phyloP scores from a whole-genome alignment of 179 eudicot genomes.

The Gypsophila paniculata region DNA sequence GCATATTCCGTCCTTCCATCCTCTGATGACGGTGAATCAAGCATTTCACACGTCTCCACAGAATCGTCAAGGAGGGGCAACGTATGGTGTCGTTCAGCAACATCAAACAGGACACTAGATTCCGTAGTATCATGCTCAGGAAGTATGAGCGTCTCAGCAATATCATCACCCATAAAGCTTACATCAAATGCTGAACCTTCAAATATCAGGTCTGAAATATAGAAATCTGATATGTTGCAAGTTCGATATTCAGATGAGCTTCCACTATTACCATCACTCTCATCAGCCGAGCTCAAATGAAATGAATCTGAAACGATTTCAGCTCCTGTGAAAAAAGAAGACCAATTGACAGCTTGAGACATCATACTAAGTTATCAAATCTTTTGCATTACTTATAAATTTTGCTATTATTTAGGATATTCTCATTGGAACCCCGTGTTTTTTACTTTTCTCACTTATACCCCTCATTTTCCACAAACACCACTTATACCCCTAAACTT shows the following conservation, averaged over 20 bases:
- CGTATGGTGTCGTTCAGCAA: slow-evolving; percentile 49
- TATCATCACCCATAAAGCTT: slow-evolving; percentile 39
- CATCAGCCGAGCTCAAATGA: slow-evolving; percentile 38
- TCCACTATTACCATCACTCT: slow-evolving; percentile 63
- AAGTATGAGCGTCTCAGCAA: slow-evolving; percentile 34
- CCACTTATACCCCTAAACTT: too few relatives aligned
- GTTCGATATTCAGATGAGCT: slow-evolving; percentile 57
- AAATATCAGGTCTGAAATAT: slow-evolving; percentile 65
- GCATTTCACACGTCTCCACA: slow-evolving; percentile 37
- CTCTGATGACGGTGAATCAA: slow-evolving; percentile 35
- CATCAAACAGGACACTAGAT: slow-evolving; percentile 50
- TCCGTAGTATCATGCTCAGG: slow-evolving; percentile 58
- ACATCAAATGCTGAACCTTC: slow-evolving; percentile 52
- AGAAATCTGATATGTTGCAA: slow-evolving; percentile 74
- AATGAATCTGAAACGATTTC: slow-evolving; percentile 40
- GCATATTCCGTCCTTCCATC: slow-evolving; percentile 35
- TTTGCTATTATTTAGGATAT: too few relatives aligned
- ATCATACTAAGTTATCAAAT: too few relatives aligned
- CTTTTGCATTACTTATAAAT: too few relatives aligned
- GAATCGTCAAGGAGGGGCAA: slow-evolving; percentile 64
- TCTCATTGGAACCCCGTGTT: too few relatives aligned
- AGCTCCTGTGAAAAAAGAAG: slow-evolving; percentile 32
- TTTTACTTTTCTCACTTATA: too few relatives aligned
- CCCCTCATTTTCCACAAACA: too few relatives aligned
- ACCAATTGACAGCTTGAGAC: neutral